These are phyloP conservation scores for Talaromyces ruber DNA, from an alignment of 495 filamentous ascomycete species.

Conservation along the genomic window DNA sequence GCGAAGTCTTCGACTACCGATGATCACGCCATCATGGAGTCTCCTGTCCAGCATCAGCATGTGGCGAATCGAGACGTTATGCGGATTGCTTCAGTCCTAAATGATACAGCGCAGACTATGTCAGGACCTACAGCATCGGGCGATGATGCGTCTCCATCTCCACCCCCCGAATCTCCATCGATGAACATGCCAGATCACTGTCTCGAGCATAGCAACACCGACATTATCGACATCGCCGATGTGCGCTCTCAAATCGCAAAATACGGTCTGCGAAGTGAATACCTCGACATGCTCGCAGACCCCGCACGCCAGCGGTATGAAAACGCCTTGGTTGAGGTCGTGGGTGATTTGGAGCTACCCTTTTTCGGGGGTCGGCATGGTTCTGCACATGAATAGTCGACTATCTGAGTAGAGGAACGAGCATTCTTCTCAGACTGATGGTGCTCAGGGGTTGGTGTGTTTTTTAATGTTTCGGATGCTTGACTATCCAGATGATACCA, in stretches of 20 bases:
- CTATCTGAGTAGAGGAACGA: too few relatives aligned
- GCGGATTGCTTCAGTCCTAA: neutral
- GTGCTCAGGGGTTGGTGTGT: neutral
- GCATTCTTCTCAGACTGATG: neutral
- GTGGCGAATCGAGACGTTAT: neutral
- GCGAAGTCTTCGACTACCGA: neutral
- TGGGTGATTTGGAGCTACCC: neutral
- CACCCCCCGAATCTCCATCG: neutral
- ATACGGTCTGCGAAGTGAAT: neutral
- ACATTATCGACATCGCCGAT: neutral
- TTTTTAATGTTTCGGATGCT: neutral
- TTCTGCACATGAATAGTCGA: neutral
- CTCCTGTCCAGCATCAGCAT: neutral
- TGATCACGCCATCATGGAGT: neutral
- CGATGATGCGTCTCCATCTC: neutral
- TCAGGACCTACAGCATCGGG: neutral
- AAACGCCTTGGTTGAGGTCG: neutral
- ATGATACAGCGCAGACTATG: neutral
- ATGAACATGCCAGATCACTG: neutral
- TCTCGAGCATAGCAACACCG: neutral
- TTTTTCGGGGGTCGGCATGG: neutral
- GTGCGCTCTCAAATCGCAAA: neutral
- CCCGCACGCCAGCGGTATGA: neutral
- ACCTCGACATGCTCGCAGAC: neutral
- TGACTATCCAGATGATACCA: neutral